Evolutionary conservation across 345 rosid genomes (phyloP).

Genomic region (Acer saccharum): DNA sequence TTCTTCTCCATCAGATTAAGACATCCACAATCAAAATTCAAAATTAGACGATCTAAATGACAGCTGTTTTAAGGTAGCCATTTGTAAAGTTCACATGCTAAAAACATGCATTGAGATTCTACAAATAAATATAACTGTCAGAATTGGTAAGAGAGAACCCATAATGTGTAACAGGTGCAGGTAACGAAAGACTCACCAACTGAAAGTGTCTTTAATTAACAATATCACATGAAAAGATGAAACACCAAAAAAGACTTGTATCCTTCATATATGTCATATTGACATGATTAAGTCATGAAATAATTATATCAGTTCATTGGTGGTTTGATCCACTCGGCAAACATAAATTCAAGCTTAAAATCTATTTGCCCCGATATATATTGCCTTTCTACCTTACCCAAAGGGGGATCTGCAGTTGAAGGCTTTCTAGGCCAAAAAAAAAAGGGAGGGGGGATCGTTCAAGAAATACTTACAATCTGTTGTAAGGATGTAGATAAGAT

Average conservation of each 20-base stretch:
- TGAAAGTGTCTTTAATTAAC: neutral
- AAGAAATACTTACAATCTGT: slow-evolving; percentile 73
- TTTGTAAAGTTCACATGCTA: no score
- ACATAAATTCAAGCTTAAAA: neutral
- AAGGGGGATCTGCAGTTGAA: neutral
- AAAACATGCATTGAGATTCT: neutral
- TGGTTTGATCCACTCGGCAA: neutral
- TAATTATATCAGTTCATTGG: neutral
- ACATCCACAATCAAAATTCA: neutral
- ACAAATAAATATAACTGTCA: no score
- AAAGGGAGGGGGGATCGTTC: neutral
- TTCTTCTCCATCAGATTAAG: no score
- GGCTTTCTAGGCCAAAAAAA: neutral
- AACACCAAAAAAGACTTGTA: neutral
- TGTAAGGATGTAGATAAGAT: slow-evolving; percentile 86
- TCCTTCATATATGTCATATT: no score
- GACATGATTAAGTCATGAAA: neutral
- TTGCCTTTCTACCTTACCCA: no score
- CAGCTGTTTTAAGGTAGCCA: neutral
- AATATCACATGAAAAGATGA: neutral
- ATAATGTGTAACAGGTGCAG: neutral
- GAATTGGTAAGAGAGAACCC: neutral
- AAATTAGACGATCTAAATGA: neutral
- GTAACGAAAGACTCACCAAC: neutral
- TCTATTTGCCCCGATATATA: no score